A percentile compares a stretch with the other conserved stretches of the same genome.
Evolutionary conservation across 192 early-diverging fungal species (phyloP).

Genomic region (Backusella circina): DNA sequence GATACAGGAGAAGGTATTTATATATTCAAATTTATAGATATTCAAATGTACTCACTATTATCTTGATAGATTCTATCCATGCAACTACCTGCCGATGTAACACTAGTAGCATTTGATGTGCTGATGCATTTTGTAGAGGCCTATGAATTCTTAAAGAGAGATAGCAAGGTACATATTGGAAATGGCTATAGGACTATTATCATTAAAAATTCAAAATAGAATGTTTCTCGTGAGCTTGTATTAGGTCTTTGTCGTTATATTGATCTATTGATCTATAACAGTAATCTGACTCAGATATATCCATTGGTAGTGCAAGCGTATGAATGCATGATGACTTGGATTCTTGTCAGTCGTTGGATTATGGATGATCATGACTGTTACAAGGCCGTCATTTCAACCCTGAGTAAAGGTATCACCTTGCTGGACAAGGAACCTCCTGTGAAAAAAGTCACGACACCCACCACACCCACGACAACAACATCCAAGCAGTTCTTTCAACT

Average conservation of each 20-base stretch:
- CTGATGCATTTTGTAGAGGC: slow-evolving; percentile 55
- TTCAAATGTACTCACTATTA: too few relatives aligned
- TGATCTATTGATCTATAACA: slow-evolving; percentile 53
- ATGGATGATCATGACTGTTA: slow-evolving; percentile 65
- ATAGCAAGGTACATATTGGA: slow-evolving; percentile 60
- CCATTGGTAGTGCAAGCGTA: slow-evolving; percentile 64
- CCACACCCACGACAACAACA: not conserved
- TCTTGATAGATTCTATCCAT: slow-evolving; percentile 53
- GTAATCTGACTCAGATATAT: slow-evolving; percentile 48
- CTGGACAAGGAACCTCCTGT: slow-evolving; percentile 35
- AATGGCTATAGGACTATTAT: not conserved
- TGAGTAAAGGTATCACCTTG: slow-evolving; percentile 66
- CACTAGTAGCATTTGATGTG: slow-evolving; percentile 60
- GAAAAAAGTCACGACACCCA: not conserved
- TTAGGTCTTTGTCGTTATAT: slow-evolving; percentile 68
- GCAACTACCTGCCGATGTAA: slow-evolving; percentile 54
- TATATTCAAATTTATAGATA: not conserved
- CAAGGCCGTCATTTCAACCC: slow-evolving; percentile 57
- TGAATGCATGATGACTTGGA: slow-evolving; percentile 73
- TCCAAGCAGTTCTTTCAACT: slow-evolving; percentile 24
- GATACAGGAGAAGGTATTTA: slow-evolving; percentile 75
- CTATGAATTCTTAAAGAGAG: slow-evolving; percentile 58
- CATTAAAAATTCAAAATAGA: slow-evolving; percentile 34
- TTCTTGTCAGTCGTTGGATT: slow-evolving; percentile 72
- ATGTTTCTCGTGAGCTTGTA: slow-evolving; percentile 63